Conservation (phyloP, 2,329 filamentous ascomycete genomes). For the Ophiostoma sp. region DNA sequence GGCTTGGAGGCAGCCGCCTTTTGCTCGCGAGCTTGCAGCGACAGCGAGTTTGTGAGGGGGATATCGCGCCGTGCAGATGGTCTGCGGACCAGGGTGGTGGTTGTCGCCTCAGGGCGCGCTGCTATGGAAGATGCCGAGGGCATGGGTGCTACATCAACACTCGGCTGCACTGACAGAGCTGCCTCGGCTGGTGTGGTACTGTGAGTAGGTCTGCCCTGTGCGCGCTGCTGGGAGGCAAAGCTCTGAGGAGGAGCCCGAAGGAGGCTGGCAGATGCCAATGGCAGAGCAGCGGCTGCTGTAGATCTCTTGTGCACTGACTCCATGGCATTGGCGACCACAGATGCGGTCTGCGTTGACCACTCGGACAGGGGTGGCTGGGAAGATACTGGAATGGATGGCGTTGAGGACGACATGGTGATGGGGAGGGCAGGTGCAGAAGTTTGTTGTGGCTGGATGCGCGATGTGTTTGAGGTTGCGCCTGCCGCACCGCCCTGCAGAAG, state of each 20-base stretch:
- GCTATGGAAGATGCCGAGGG: not conserved
- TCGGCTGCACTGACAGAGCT: not conserved
- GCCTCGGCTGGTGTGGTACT: slow-evolving; percentile 7
- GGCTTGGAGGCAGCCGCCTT: slow-evolving; percentile 7
- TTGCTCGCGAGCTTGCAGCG: slow-evolving; percentile 28
- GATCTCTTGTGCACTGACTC: slow-evolving; percentile 32
- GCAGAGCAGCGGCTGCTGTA: slow-evolving; percentile 34
- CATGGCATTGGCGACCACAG: slow-evolving; percentile 23
- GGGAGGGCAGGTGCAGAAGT: not conserved
- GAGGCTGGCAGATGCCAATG: slow-evolving; percentile 32
- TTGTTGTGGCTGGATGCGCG: not conserved
- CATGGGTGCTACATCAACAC: not conserved
- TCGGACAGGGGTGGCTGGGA: slow-evolving; percentile 28
- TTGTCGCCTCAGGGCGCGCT: not conserved
- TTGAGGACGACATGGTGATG: slow-evolving; percentile 15
- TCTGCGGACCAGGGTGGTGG: slow-evolving; percentile 16
- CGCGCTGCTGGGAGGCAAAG: slow-evolving; percentile 61
- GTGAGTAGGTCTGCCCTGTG: slow-evolving; percentile 45
- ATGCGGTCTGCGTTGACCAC: slow-evolving; percentile 23
- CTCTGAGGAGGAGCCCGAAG: slow-evolving; percentile 56
- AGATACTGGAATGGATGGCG: not conserved
- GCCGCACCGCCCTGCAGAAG: slow-evolving; percentile 28
- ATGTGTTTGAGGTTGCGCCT: not conserved
- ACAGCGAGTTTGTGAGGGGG: slow-evolving; percentile 24
- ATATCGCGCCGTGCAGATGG: slow-evolving; percentile 25